These are phyloP conservation scores for Phytophthora multivora DNA, from an alignment of 352 stramenopile species.

Conservation along the genomic window DNA sequence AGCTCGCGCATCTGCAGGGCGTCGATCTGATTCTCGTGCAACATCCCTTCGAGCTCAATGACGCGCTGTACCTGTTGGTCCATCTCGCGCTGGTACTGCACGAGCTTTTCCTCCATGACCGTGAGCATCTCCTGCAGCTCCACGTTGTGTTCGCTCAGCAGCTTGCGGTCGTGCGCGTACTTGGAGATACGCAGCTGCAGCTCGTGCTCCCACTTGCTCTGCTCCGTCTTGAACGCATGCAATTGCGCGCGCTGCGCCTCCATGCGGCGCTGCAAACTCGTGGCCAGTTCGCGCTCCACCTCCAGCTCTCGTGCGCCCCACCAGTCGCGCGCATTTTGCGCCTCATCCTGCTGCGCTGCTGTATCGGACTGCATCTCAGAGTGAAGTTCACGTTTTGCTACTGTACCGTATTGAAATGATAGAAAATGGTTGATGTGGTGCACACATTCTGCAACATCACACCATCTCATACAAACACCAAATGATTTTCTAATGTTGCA, in stretches of 20 bases:
- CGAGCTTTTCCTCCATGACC: constrained; percentile 53
- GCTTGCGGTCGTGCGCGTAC: constrained; percentile 79
- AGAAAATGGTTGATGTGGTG: no score
- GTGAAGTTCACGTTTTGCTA: background rate
- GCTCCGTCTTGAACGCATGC: constrained; percentile 79
- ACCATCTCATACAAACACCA: constrained; percentile 1
- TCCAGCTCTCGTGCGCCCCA: constrained; percentile 56
- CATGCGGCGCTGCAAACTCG: constrained; percentile 67
- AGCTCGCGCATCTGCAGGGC: constrained; percentile 42
- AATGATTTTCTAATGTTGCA: no score
- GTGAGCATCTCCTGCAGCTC: constrained; percentile 67
- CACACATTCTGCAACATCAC: no score
- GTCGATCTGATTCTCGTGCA: constrained; percentile 52
- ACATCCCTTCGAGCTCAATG: constrained; percentile 64
- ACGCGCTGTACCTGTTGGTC: constrained; percentile 63
- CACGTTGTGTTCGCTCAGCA: constrained; percentile 83
- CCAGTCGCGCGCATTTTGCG: constrained; percentile 52
- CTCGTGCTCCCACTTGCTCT: constrained; percentile 85
- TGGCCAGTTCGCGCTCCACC: constrained; percentile 43
- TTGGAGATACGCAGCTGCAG: constrained; percentile 77
- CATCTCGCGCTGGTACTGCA: constrained; percentile 54
- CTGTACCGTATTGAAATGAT: background rate
- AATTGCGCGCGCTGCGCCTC: constrained; percentile 75
- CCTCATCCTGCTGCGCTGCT: constrained; percentile 5
- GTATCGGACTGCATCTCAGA: constrained; percentile 8